phyloP scores from a whole-genome alignment of 192 early-diverging fungal species.

The Backusella circina region DNA sequence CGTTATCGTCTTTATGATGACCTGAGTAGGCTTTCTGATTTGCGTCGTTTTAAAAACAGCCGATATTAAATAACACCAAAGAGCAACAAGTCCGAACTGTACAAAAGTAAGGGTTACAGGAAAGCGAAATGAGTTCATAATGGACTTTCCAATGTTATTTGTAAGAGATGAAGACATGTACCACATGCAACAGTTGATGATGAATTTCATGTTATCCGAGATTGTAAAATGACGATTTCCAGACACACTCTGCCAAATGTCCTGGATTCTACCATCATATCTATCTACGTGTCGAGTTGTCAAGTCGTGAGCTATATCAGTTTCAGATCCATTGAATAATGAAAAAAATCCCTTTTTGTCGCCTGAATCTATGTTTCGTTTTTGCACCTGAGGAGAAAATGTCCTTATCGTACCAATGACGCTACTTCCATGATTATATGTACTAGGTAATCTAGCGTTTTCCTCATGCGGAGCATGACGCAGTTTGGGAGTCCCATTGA shows the following conservation, averaged over 20 bases:
- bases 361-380: background rate
- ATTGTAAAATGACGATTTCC: constrained; percentile 2
- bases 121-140: constrained; percentile 72
- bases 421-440: background rate
- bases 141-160: constrained; percentile 80
- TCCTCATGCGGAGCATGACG: background rate
- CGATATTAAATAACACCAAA: constrained; percentile 53
- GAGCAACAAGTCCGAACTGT: constrained; percentile 77
- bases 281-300: constrained; percentile 6
- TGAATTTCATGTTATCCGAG: constrained; percentile 50
- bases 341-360: background rate
- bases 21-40: constrained; percentile 50
- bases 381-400: background rate
- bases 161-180: constrained; percentile 81
- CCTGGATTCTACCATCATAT: background rate
- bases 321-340: background rate
- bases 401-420: background rate
- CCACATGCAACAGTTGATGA: constrained; percentile 72
- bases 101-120: constrained; percentile 82
- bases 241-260: background rate
- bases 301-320: background rate
- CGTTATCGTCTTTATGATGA: constrained; percentile 57
- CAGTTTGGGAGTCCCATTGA: background rate
- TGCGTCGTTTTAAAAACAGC: constrained; percentile 41
- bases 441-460: background rate